Base-by-base conservation (phyloP, 768 basidiomycete species). In the Pisolithus microcarpus region DNA sequence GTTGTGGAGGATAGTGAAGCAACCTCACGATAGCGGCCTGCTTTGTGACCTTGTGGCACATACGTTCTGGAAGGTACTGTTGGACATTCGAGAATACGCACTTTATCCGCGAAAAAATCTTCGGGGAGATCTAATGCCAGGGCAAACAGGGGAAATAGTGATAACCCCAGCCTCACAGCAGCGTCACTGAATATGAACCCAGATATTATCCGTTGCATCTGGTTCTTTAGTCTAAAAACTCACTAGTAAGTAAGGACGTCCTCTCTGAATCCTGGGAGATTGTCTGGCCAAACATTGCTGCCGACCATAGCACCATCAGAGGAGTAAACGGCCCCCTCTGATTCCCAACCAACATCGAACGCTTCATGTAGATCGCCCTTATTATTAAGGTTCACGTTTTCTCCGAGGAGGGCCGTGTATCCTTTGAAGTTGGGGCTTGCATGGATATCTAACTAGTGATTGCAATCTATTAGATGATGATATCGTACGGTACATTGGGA, bases 351-450 rank as follows among this genome's bases (percentile, higher is more conserved):
- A 23, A 94, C 64, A 58, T 93, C 89, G 65, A 91, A 93, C 0
- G 82, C 89, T 65, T 95, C 91, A 57, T 96, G 91, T 13, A 95
- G 63, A 66, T 96, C 93, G 0, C 92, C 91, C 15, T 75, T 68
- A n/a, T 78, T 73, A 15, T 79, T 75, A 1, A 76, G 74, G 59
- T 91, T 77, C 10, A 76, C 81, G 56, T 92, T 91, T 67, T 84
- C 84, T 18, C 81, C 80, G 13, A 87, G 73, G 18, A 88, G 72
- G 7, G 81, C 76, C 28, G 85, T 87, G 60, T 92, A 94, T 1
- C 92, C 92, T 68, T 89, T 89, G 74, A 86, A 95, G 56, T 85
- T 85, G 34, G 55, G 46, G 9, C 62, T 57, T 1, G 30, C 42
- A 37, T 51, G 47, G 46, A 53, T 60, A 44, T 57, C 56, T 42